These are phyloP conservation scores for Juncus effusus DNA, from an alignment of 176 grass and related monocot species.

Conservation along the genomic window DNA sequence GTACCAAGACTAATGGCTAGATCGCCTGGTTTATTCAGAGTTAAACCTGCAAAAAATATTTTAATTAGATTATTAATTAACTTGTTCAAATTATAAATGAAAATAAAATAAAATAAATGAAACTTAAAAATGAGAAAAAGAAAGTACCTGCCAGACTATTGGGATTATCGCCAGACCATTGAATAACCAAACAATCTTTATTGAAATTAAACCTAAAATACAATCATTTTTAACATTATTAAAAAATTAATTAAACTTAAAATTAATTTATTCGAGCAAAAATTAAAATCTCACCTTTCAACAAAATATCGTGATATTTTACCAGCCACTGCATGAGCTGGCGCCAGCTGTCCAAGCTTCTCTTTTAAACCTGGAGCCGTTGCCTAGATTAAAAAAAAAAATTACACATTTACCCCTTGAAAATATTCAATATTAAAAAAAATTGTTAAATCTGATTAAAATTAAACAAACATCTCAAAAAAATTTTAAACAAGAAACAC, in stretches of 20 bases:
- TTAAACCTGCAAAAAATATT: slow-evolving; percentile 51
- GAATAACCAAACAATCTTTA: slow-evolving; percentile 71
- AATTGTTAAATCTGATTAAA: neutral
- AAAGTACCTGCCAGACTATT: slow-evolving; percentile 91
- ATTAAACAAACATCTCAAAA: neutral
- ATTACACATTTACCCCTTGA: slow-evolving; percentile 4
- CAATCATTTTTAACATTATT: slow-evolving; percentile 3
- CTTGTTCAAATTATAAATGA: slow-evolving; percentile 14
- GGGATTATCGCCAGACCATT: slow-evolving; percentile 96
- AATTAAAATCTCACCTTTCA: slow-evolving; percentile 45
- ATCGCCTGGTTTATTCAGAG: slow-evolving; percentile 82
- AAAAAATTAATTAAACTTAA: neutral
- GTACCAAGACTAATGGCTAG: slow-evolving; percentile 97
- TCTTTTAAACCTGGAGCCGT: slow-evolving; percentile 72
- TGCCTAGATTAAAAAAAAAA: slow-evolving; percentile 44
- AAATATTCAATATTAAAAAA: slow-evolving; percentile 8
- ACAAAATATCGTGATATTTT: slow-evolving; percentile 79
- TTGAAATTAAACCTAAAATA: slow-evolving; percentile 73
- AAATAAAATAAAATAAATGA: too few species aligned
- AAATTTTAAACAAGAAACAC: neutral
- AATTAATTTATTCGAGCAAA: neutral
- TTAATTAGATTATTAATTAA: neutral
- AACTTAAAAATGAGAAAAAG: slow-evolving; percentile 14
- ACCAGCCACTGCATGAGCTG: slow-evolving; percentile 70
- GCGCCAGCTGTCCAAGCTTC: slow-evolving; percentile 72